phyloP scores from a whole-genome alignment of 73 alveolate species.

The Paramecium primaurelia region DNA sequence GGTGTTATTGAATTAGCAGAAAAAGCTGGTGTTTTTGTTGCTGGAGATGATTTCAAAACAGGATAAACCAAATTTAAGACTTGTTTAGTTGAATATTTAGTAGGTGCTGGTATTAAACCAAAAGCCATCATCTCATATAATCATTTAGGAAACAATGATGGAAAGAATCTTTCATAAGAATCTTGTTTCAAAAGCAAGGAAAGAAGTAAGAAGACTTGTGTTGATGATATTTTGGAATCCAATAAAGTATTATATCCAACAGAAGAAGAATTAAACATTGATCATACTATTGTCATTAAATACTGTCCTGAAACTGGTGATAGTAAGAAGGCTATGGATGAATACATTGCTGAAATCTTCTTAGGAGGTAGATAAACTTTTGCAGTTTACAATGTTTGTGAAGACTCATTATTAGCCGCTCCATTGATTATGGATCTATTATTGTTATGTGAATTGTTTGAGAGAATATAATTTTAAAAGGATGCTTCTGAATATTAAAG shows the following conservation, averaged over 20 bases:
- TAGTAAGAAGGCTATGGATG: conserved; percentile 96
- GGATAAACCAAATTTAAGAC: conserved; percentile 93
- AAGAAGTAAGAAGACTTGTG: conserved; percentile 89
- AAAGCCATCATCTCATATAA: conserved; percentile 81
- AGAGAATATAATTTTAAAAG: conserved; percentile 70
- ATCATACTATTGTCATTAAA: conserved; percentile 94
- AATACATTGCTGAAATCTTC: conserved; percentile 89
- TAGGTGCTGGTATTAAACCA: conserved; percentile 79
- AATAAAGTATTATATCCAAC: conserved; percentile 83
- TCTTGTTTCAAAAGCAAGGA: conserved; percentile 93
- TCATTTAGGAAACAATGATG: conserved; percentile 96
- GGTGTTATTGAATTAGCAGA: conserved; percentile 87
- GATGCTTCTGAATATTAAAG: conserved; percentile 41
- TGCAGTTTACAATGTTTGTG: conserved; percentile 91
- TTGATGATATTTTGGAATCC: conserved; percentile 87
- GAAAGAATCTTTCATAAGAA: conserved; percentile 86
- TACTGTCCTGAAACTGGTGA: conserved; percentile 96
- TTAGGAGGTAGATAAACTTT: conserved; percentile 92
- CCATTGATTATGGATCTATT: conserved; percentile 91
- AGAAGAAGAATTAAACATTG: conserved; percentile 80
- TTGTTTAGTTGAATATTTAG: conserved; percentile 82
- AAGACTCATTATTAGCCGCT: conserved; percentile 96
- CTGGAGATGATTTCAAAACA: conserved; percentile 92
- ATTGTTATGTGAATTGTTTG: conserved; percentile 82
- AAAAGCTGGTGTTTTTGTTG: conserved; percentile 77